These are phyloP conservation scores for Pseudocercospora fuligena DNA, from an alignment of 2,329 filamentous ascomycete genomes.

Conservation along the genomic window DNA sequence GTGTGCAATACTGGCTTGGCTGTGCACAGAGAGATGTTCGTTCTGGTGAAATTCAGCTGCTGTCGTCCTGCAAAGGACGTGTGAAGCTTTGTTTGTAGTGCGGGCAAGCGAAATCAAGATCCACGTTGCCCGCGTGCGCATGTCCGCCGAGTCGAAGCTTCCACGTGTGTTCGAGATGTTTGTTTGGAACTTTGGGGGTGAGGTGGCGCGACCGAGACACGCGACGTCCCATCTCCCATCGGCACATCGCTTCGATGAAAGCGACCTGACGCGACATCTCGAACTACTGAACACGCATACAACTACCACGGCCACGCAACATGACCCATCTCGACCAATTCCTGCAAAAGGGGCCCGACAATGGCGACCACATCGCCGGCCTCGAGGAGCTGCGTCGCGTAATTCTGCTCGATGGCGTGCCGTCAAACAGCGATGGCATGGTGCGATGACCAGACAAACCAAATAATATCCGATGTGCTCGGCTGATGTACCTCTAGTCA, in stretches of 20 bases:
- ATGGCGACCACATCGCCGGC: conserved; percentile 69
- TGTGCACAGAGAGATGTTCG: not conserved
- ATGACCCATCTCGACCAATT: conserved; percentile 69
- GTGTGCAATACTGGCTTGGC: not conserved
- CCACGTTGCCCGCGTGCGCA: no score
- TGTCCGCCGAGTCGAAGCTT: no score
- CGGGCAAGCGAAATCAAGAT: no score
- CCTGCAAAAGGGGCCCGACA: conserved; percentile 77
- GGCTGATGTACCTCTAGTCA: conserved; percentile 62
- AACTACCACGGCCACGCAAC: conserved; percentile 4
- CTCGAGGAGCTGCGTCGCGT: conserved; percentile 74
- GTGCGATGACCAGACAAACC: conserved; percentile 51
- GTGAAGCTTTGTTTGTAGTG: no score
- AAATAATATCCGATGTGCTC: not conserved
- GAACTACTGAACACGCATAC: not conserved
- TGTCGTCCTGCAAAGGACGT: no score
- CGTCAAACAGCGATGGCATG: conserved; percentile 81
- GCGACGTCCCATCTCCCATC: not conserved
- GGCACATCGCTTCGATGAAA: not conserved
- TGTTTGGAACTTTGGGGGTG: no score
- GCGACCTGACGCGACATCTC: not conserved
- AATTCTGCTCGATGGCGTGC: conserved; percentile 75
- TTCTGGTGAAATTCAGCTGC: no score
- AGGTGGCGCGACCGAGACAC: no score
- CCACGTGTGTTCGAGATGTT: no score